Evolutionary conservation across 495 filamentous ascomycete genomes (phyloP).

Genomic region (Venustampulla echinocandica): DNA sequence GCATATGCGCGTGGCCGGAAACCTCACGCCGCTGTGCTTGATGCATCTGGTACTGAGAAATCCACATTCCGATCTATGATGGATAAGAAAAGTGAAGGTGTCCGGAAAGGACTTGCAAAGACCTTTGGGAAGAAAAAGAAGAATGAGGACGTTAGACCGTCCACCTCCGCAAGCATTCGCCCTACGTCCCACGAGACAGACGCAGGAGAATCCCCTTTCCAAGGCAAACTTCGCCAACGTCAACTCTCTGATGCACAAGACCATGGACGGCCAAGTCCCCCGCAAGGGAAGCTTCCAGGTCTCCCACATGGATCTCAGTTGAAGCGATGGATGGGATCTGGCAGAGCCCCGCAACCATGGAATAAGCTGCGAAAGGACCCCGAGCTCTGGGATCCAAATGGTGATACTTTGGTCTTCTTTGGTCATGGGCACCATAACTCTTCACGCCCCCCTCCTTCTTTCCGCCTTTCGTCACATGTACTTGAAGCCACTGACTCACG

Average conservation of each 20-base stretch:
- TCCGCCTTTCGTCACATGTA: constrained; percentile 47
- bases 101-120: constrained; percentile 41
- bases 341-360: constrained; percentile 40
- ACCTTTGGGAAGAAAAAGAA: constrained; percentile 39
- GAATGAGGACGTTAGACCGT: constrained; percentile 19
- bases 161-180: constrained; percentile 6
- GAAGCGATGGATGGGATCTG: constrained; percentile 43
- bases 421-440: constrained; percentile 30
- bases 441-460: constrained; percentile 43
- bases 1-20: constrained; percentile 34
- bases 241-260: constrained; percentile 2
- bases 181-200: constrained; percentile 12
- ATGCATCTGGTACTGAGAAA: constrained; percentile 43
- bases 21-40: constrained; percentile 34
- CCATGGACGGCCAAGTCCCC: constrained; percentile 13
- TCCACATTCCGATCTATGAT: constrained; percentile 39
- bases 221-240: background rate
- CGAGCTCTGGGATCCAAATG: constrained; percentile 53
- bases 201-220: constrained; percentile 2
- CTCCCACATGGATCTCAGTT: constrained; percentile 29
- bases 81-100: constrained; percentile 44
- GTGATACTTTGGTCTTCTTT: constrained; percentile 53
- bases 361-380: constrained; percentile 49
- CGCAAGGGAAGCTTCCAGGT: constrained; percentile 18
- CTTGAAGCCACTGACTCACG: constrained; percentile 47